These are phyloP conservation scores for Halteria grandinella DNA, from an alignment of 73 alveolate species.

Conservation along the genomic window DNA sequence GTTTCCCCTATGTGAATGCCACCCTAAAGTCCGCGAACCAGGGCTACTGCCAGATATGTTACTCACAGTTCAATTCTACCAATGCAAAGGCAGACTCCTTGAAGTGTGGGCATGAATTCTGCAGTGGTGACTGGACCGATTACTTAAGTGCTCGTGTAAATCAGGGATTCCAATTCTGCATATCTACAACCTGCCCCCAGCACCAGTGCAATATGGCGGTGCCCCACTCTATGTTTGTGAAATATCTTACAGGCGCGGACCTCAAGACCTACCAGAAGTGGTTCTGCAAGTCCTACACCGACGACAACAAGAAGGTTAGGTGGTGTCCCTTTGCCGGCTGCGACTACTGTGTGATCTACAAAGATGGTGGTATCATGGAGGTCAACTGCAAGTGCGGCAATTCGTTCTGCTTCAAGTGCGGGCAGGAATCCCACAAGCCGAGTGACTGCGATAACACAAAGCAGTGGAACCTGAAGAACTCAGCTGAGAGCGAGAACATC, in stretches of 20 bases:
- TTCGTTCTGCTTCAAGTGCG: conserved; percentile 87
- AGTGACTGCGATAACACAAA: conserved; percentile 78
- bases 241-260: conserved; percentile 25
- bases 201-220: conserved; percentile 58
- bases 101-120: conserved; percentile 71
- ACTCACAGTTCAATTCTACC: conserved; percentile 4
- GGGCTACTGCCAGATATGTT: conserved; percentile 58
- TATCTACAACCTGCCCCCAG: conserved; percentile 62
- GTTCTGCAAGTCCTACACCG: conserved; percentile 59
- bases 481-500: conserved; percentile 88
- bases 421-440: conserved; percentile 88
- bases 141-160: conserved; percentile 50
- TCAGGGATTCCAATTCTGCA: conserved; percentile 41
- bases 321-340: conserved; percentile 82
- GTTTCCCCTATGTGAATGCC: conserved; percentile 4
- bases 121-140: conserved; percentile 60
- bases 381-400: conserved; percentile 84
- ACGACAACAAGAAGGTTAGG: conserved; percentile 55
- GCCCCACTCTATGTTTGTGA: conserved; percentile 61
- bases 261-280: conserved; percentile 51
- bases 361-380: conserved; percentile 64
- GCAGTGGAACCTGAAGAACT: conserved; percentile 87
- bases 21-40: background rate
- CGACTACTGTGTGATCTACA: conserved; percentile 50
- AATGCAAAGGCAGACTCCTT: conserved; percentile 26